These are phyloP conservation scores for Acanthamoeba lenticulata DNA, from an alignment of 208 protist genomes.

Conservation along the genomic window DNA sequence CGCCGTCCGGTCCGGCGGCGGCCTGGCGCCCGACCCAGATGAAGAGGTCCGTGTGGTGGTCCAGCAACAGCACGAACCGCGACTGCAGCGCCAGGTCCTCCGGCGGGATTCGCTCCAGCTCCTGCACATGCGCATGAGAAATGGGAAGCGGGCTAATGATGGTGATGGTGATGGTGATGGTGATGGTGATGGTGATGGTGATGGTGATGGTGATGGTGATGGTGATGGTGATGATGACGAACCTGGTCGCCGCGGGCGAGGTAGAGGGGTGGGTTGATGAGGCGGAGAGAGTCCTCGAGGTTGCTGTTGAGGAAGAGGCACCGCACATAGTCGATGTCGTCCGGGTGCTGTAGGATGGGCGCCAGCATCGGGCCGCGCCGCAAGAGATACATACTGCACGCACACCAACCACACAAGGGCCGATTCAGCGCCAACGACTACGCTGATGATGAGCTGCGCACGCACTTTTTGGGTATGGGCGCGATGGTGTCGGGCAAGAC, in stretches of 20 bases:
- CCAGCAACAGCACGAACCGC: constrained; percentile 19
- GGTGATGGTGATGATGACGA: not conserved
- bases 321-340: constrained; percentile 60
- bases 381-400: constrained; percentile 39
- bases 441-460: not conserved
- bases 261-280: constrained; percentile 49
- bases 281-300: constrained; percentile 22
- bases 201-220: not conserved
- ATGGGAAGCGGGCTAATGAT: not conserved
- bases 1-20: not conserved
- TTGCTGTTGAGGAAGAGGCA: constrained; percentile 49
- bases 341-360: constrained; percentile 57
- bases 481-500: not conserved
- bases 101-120: not conserved
- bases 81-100: constrained; percentile 35
- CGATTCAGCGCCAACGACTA: not conserved
- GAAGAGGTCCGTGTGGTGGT: constrained; percentile 54
- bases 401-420: not conserved
- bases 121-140: not conserved
- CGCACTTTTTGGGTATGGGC: not conserved
- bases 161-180: not conserved
- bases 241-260: not conserved
- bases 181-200: not conserved
- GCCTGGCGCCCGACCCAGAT: constrained; percentile 26
- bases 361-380: constrained; percentile 38